Base-by-base conservation (phyloP, 164 flowering plant species). In the Stephania cephalantha region DNA sequence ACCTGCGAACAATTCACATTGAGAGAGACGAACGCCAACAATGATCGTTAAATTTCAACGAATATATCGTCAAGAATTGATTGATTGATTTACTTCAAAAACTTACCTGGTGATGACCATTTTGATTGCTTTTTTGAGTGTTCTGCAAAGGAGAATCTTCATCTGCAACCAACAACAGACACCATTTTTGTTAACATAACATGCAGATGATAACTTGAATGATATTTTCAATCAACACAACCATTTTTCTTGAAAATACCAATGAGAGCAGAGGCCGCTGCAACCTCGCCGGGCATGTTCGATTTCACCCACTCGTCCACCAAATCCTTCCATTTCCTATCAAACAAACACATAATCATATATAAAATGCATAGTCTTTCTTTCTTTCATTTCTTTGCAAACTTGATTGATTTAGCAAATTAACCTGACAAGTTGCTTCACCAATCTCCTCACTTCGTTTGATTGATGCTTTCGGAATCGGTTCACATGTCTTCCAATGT, bases 281-380 rank as follows among this genome's bases (percentile, higher is more conserved):
- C 83, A 20, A 22, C 71, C 46, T 82, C 89, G 46, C 88, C 86
- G 10, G 88, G 81, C 29, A 79, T 78, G 78, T 87, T 86, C 73
- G 78, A 73, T 80, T 78, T 91, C 82, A 94, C 94, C 97, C 97
- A 92, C 76, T 94, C 92, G 81, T 94, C 98, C n/a, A 96, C 99
- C 65, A 86, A 77, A 29, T 88, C 94, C 78, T 92, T 96, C 99
- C 99, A 94, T 82, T 88, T 96, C 82, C 99, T 96, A 85, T 31
- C 73, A 68, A 66, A 77, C 46, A 82, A 35, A 50, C 63, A 78
- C 50, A 76, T 29, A 46, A 64, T 42, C 74, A 70, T 25, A 25
- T 25, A 25, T 0, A 4, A 30, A 2, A 75, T 3, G 64, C 64
- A 15, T 55, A 44, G 29, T 52, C 15, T 30, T 35, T 48, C 20